Conservation (phyloP, 805 yeast genomes). For the Zygoascus ofunaensis region DNA sequence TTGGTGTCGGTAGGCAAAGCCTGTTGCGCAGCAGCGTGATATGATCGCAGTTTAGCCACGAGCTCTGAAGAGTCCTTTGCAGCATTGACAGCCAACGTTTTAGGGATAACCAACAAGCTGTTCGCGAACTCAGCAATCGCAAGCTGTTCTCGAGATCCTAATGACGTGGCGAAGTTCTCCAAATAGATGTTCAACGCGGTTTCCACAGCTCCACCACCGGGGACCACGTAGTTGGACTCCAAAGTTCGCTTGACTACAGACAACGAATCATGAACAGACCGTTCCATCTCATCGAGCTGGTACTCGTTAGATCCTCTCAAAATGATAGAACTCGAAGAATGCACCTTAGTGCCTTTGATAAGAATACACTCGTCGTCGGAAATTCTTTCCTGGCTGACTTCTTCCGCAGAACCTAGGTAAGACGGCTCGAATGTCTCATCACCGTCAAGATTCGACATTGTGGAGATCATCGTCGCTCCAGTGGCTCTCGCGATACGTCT, state of each 20-base stretch:
- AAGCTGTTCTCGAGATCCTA: slow-evolving; percentile 93
- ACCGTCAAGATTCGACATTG: slow-evolving; percentile 90
- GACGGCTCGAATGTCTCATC: slow-evolving; percentile 84
- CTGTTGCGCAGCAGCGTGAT: slow-evolving; percentile 89
- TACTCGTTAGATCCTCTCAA: slow-evolving; percentile 92
- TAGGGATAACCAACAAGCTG: slow-evolving; percentile 85
- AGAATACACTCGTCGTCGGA: slow-evolving; percentile 96
- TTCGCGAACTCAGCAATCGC: slow-evolving; percentile 97
- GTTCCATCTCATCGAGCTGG: slow-evolving; percentile 95
- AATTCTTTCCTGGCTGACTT: slow-evolving; percentile 80
- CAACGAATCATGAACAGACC: slow-evolving; percentile 90
- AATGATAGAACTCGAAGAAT: slow-evolving; percentile 83
- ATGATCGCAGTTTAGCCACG: slow-evolving; percentile 89
- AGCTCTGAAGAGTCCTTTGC: slow-evolving; percentile 95
- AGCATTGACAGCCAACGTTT: slow-evolving; percentile 93
- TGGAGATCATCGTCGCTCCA: slow-evolving; percentile 83
- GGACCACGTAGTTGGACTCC: slow-evolving; percentile 89
- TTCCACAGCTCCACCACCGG: slow-evolving; percentile 99
- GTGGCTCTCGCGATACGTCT: slow-evolving; percentile 96
- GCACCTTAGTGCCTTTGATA: slow-evolving; percentile 81
- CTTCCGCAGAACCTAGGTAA: slow-evolving; percentile 81
- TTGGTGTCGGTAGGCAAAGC: slow-evolving; percentile 77
- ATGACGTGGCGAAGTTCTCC: slow-evolving; percentile 95
- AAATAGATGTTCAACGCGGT: slow-evolving; percentile 88
- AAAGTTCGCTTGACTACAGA: slow-evolving; percentile 92